Evolutionary conservation across 2,329 filamentous ascomycete genomes (phyloP), one percentile per base, ranked within the genome.

Genomic region (Cladophialophora chaetospira): DNA sequence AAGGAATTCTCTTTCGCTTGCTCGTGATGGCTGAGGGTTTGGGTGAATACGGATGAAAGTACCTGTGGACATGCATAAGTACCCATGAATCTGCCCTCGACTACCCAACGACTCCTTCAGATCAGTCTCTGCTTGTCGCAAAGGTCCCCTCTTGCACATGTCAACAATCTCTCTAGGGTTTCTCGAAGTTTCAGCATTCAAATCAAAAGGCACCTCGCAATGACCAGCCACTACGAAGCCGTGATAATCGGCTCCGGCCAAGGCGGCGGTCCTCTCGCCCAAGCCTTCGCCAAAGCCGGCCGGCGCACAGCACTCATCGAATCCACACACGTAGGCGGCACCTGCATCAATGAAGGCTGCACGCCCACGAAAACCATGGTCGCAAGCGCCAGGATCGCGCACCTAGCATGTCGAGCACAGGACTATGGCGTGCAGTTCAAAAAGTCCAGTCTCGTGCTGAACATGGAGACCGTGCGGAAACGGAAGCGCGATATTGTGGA

Each of bases 291-390:
- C 10, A 70, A 74, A 26, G 72, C 77, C 2, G 74, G 74, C 25
- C 70, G 72, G 13, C 75, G 73, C 48, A 77, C 77, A 0, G 74
- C 74, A 4, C 68, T 82, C 23, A 69, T 82, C 49, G 80, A 82
- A 63, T 69, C 73, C n/a, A 58, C 70, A 0, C 73, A 79, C 51
- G 70, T 83, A 2, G 80, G 78, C n/a, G 81, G 60, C 17, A 79
- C 76, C 54, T 82, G 80, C 60, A 69, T 82, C 52, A 82, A 82
- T 54, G 78, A 79, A 58, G 80, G 80, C 3, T 83, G 81, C 63
- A 82, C 80, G 9, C 80, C 80, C 0, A 82, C 81, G 21, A 83
- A 83, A 66, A 82, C 81, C 6, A 77, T 83, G 74, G 77, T 83
- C 46, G 75, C 80, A 2, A 80, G 77, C 17, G 81, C 78, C 1